Evolutionary conservation across 2,329 filamentous ascomycete species (phyloP).

Genomic region (Tolypocladium paradoxum): DNA sequence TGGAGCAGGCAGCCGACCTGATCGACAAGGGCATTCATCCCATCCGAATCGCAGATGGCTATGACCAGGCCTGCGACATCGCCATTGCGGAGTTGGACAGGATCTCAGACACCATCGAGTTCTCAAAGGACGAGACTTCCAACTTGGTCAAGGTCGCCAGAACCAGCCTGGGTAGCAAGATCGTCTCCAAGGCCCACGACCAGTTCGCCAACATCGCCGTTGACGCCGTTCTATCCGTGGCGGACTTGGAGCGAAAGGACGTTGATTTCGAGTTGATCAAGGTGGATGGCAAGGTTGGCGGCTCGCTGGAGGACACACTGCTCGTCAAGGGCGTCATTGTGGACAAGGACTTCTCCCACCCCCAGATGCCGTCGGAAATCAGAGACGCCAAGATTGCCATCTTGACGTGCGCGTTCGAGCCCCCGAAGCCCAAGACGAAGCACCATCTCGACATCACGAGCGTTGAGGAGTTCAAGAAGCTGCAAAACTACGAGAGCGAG

Average conservation of each 20-base stretch:
- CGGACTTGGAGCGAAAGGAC: conserved; percentile 89
- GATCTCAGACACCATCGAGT: conserved; percentile 86
- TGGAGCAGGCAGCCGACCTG: conserved; percentile 93
- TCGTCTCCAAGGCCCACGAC: conserved; percentile 96
- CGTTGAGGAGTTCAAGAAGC: conserved; percentile 96
- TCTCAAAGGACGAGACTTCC: conserved; percentile 65
- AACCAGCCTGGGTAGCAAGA: conserved; percentile 95
- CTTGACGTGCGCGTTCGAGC: conserved; percentile 94
- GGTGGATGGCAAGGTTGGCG: conserved; percentile 96
- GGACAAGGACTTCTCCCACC: conserved; percentile 99
- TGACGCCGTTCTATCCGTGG: conserved; percentile 91
- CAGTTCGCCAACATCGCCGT: conserved; percentile 97
- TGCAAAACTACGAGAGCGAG: conserved; percentile 88
- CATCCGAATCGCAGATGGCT: conserved; percentile 95
- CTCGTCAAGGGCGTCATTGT: conserved; percentile 97
- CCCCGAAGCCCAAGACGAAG: conserved; percentile 99
- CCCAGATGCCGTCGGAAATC: conserved; percentile 96
- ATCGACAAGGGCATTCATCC: conserved; percentile 99
- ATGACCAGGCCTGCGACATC: conserved; percentile 95
- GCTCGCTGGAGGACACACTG: conserved; percentile 82
- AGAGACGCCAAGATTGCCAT: conserved; percentile 95
- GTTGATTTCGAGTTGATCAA: conserved; percentile 99
- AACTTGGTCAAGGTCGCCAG: conserved; percentile 92
- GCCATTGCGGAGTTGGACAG: conserved; percentile 85
- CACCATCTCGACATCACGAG: conserved; percentile 96